Conservation (phyloP, 2,329 filamentous ascomycete genomes). For the Penicillium paneum region DNA sequence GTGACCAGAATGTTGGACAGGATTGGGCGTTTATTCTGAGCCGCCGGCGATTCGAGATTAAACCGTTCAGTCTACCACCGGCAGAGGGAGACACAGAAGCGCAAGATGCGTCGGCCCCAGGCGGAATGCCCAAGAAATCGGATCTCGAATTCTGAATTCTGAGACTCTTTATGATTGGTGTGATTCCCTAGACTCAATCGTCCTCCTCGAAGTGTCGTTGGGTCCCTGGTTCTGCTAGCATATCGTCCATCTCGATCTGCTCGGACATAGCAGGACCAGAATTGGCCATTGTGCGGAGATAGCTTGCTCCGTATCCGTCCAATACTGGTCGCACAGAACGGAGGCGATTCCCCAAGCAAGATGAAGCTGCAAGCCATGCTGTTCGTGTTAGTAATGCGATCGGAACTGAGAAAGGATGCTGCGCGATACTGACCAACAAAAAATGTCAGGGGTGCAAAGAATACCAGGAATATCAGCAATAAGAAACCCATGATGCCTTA, state of each 20-base stretch:
- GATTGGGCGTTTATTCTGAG: constrained; percentile 90
- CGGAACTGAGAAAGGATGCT: not conserved
- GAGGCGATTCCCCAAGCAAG: constrained; percentile 54
- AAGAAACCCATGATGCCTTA: constrained; percentile 33
- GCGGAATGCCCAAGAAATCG: constrained; percentile 57
- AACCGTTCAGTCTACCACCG: constrained; percentile 84
- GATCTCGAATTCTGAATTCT: constrained; percentile 78
- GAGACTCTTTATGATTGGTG: not conserved
- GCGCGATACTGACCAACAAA: constrained; percentile 31
- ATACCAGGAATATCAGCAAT: constrained; percentile 35
- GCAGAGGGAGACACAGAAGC: constrained; percentile 70
- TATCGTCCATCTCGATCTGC: constrained; percentile 62
- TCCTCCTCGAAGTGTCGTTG: constrained; percentile 29
- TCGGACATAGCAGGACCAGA: constrained; percentile 56
- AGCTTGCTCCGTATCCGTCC: constrained; percentile 54
- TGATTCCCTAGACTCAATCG: constrained; percentile 23
- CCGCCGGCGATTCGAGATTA: constrained; percentile 76
- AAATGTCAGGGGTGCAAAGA: constrained; percentile 39
- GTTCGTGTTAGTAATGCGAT: constrained; percentile 22
- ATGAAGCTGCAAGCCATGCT: constrained; percentile 54
- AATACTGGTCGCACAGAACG: constrained; percentile 46
- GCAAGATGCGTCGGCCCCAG: constrained; percentile 48
- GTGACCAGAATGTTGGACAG: constrained; percentile 67
- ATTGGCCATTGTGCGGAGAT: constrained; percentile 56
- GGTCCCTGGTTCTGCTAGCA: constrained; percentile 48